Evolutionary conservation across 2,329 filamentous ascomycete genomes (phyloP).

Genomic region (Scytalidium sp.): DNA sequence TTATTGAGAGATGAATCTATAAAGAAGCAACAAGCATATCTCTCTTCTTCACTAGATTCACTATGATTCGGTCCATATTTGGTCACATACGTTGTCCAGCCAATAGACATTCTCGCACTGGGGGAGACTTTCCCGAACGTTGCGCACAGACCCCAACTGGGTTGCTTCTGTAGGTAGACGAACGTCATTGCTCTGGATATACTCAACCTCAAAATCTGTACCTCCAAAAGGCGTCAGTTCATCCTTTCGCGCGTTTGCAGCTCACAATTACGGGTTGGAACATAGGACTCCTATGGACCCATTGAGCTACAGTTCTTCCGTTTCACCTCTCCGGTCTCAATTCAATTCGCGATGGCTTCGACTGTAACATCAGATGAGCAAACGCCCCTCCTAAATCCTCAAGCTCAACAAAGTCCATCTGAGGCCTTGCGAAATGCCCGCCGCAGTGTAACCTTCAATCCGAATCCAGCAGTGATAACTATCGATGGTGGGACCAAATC

Average conservation of each 20-base stretch:
- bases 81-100: too few relatives aligned
- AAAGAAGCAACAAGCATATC: too few relatives aligned
- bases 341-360: background rate
- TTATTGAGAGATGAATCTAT: too few relatives aligned
- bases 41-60: too few relatives aligned
- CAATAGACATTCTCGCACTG: too few relatives aligned
- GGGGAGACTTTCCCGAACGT: too few relatives aligned
- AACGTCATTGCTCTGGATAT: background rate
- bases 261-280: too few relatives aligned
- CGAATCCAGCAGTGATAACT: slow-evolving; percentile 61
- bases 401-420: background rate
- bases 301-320: background rate
- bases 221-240: too few relatives aligned
- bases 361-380: background rate
- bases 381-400: background rate
- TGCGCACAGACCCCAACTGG: background rate
- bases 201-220: background rate
- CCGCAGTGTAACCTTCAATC: slow-evolving; percentile 74
- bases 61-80: too few relatives aligned
- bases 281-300: background rate
- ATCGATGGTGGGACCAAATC: slow-evolving; percentile 49
- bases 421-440: background rate
- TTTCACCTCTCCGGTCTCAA: background rate
- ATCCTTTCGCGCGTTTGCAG: too few relatives aligned
- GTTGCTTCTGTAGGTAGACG: background rate